phyloP scores from a whole-genome alignment of 352 stramenopile species.

The Globisporangium canariense region DNA sequence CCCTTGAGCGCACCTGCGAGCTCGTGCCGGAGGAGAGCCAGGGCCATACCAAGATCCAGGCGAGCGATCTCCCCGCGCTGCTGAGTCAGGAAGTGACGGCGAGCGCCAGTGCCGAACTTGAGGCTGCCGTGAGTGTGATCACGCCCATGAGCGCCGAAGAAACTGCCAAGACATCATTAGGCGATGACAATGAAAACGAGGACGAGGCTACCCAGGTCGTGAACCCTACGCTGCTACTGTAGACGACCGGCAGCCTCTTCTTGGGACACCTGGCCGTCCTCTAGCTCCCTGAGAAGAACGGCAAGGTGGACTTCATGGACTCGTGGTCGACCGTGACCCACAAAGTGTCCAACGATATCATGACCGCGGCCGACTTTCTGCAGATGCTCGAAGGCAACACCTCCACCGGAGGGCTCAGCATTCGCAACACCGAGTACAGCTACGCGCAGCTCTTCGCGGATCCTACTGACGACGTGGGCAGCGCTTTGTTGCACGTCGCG shows the following conservation, averaged over 20 bases:
- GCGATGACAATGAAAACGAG: constrained; percentile 21
- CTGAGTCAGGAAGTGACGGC: constrained; percentile 24
- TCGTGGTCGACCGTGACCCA: constrained; percentile 60
- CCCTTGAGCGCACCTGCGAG: neutral
- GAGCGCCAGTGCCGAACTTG: constrained; percentile 14
- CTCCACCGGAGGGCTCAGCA: constrained; percentile 36
- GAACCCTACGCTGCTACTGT: constrained; percentile 30
- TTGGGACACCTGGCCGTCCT: constrained; percentile 50
- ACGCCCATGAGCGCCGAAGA: constrained; percentile 60
- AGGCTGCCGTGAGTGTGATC: constrained; percentile 46
- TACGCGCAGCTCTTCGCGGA: constrained; percentile 58
- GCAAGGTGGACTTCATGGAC: constrained; percentile 70
- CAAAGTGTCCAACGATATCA: constrained; percentile 61
- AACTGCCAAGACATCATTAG: constrained; percentile 36
- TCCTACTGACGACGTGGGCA: constrained; percentile 41
- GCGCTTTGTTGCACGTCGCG: constrained; percentile 38
- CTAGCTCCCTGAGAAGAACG: constrained; percentile 44
- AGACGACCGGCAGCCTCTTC: constrained; percentile 53
- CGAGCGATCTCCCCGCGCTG: neutral
- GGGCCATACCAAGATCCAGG: constrained; percentile 7
- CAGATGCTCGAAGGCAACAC: constrained; percentile 40
- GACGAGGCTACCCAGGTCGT: constrained; percentile 24
- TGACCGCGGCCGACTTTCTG: constrained; percentile 60
- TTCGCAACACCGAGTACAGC: constrained; percentile 52
- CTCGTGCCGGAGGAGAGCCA: neutral